Conservation (phyloP, 2,329 filamentous ascomycete genomes). For the Aspergillus phoenicis region DNA sequence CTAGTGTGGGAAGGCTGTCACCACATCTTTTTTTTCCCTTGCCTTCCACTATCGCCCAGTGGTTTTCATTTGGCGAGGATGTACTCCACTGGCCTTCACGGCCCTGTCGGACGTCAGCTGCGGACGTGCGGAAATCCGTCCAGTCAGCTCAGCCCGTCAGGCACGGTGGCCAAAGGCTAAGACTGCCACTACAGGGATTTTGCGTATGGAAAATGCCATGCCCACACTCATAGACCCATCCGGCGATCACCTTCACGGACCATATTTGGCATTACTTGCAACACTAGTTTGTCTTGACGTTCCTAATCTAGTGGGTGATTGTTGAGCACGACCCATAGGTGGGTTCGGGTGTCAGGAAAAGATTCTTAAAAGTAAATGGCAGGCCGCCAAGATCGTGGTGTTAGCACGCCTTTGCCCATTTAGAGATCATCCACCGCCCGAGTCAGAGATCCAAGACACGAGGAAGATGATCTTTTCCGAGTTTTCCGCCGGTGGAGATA, state of each 20-base stretch:
- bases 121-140: not conserved
- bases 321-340: not conserved
- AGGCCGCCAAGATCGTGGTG: not conserved
- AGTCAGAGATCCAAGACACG: not conserved
- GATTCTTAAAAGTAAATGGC: not conserved
- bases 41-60: not conserved
- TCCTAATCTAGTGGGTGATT: not conserved
- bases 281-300: not conserved
- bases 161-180: not conserved
- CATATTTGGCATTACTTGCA: not conserved
- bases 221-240: not conserved
- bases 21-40: not conserved
- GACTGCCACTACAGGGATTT: not conserved
- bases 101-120: conserved; percentile 13
- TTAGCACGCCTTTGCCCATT: not conserved
- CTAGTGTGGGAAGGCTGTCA: not conserved
- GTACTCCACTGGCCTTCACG: not conserved
- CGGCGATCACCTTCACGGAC: not conserved
- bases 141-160: not conserved
- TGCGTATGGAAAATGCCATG: not conserved
- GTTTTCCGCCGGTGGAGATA: not conserved
- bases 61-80: no score
- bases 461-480: not conserved
- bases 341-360: not conserved
- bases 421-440: not conserved